Base-by-base conservation (phyloP, 257 asterid genomes). In the Ilex asprella region DNA sequence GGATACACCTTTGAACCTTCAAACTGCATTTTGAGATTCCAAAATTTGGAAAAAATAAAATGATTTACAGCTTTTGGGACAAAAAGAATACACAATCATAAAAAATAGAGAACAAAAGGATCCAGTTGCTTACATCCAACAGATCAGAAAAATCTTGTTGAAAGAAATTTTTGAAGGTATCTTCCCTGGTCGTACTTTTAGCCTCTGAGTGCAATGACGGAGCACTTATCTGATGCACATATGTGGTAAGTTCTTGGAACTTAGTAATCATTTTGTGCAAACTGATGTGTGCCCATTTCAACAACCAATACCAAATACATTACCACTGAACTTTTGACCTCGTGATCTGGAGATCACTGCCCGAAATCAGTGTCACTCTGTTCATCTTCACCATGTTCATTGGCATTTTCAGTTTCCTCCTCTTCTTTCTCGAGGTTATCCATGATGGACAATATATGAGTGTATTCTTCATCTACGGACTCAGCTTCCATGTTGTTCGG, bases 361-460 rank as follows among this genome's bases (percentile, higher is more conserved):
- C 49, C 73, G 10, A 55, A 69, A 58, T 62, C 82, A 59, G 76
- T 72, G 46, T 66, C 67, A 55, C 53, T 70, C 70, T n/a, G 64
- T 63, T 69, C 76, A 46, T 76, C 80, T 58, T 68, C 81, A 64
- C 69, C 72, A 68, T 60, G 57, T 49, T 67, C 77, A 55, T 46
- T 29, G 41, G 74, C 80, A 14, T 75, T 63, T 74, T 77, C 93
- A 74, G 87, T 88, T 75, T 79, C 94, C 72, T 86, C 96, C 79
- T 91, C 99, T 69, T 89, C 95, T 64, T 69, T 86, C 75, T 92
- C 97, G 54, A 89, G 91, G 70, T 85, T 86, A 67, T 72, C 84
- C 16, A 91, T 76, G 61, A 84, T 74, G 59, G 86, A 55, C 16
- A 78, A 64, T 62, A 91, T 81, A 31, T 77, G 89, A 57, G 43